phyloP scores from a whole-genome alignment of 441 rosid genomes.

The Arabidopsis lyrata region DNA sequence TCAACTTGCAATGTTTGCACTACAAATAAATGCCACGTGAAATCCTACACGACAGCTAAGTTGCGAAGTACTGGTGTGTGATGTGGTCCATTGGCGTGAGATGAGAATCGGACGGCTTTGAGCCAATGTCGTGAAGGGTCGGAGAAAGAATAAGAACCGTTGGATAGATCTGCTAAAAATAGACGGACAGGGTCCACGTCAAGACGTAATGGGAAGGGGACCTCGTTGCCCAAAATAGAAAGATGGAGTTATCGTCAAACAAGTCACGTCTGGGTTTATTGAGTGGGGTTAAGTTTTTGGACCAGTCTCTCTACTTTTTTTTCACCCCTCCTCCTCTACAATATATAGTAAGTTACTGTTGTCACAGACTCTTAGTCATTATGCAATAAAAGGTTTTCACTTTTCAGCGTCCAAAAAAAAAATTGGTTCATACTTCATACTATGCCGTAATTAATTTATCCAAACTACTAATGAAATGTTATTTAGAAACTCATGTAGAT shows the following conservation, averaged over 20 bases:
- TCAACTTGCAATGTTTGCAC: conserved; percentile 38
- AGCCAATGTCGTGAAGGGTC: no score
- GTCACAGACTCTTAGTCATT: conserved; percentile 32
- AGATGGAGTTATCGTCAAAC: conserved; percentile 53
- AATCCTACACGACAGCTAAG: conserved; percentile 48
- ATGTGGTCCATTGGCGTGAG: conserved; percentile 43
- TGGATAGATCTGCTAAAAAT: no score
- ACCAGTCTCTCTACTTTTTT: conserved; percentile 32
- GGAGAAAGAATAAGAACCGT: no score
- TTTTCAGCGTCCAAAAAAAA: no score
- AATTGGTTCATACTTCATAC: no score
- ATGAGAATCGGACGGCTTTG: no score
- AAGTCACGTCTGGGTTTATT: conserved; percentile 59
- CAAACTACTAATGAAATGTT: no score
- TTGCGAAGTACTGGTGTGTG: conserved; percentile 42
- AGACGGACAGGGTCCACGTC: no score
- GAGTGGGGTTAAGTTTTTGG: conserved; percentile 48
- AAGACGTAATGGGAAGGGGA: no score
- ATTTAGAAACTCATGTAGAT: no score
- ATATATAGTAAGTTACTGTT: conserved; percentile 37
- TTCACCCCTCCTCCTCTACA: conserved; percentile 7
- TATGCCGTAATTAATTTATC: no score
- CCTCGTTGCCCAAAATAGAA: conserved; percentile 38
- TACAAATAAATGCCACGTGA: conserved; percentile 50
- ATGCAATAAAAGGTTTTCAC: conserved; percentile 12